Evolutionary conservation across 2,329 filamentous ascomycete genomes (phyloP).

Genomic region (Fusarium luffae): DNA sequence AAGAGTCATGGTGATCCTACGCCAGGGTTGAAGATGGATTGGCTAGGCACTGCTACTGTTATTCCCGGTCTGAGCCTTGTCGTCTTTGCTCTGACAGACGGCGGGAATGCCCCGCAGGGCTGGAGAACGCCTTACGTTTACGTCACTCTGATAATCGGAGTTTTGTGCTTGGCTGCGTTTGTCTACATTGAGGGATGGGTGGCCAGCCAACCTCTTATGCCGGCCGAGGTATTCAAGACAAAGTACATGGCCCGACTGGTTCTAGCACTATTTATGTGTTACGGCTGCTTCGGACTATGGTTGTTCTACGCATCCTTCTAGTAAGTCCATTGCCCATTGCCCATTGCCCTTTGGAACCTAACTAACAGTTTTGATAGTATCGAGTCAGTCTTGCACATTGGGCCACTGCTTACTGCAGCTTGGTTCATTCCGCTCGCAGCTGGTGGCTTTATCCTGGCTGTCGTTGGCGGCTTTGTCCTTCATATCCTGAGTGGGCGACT

Average conservation of each 20-base stretch:
- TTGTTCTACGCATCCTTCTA: constrained; percentile 77
- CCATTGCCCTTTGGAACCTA: no score
- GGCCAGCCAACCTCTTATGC: constrained; percentile 74
- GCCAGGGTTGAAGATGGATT: constrained; percentile 69
- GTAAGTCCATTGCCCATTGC: constrained; percentile 50
- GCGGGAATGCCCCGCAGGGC: constrained; percentile 72
- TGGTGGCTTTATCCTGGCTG: constrained; percentile 74
- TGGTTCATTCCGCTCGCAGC: constrained; percentile 76
- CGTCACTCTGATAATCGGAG: constrained; percentile 71
- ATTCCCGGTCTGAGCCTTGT: constrained; percentile 74
- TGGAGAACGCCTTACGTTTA: constrained; percentile 82
- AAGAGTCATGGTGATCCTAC: constrained; percentile 45
- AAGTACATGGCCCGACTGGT: constrained; percentile 75
- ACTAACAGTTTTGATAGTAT: constrained; percentile 56
- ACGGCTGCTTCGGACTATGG: constrained; percentile 75
- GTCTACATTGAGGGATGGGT: constrained; percentile 80
- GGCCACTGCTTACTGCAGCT: constrained; percentile 71
- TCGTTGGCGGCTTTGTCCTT: constrained; percentile 72
- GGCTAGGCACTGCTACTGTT: constrained; percentile 69
- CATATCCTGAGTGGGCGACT: constrained; percentile 72
- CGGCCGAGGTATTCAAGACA: constrained; percentile 74
- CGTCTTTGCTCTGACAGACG: constrained; percentile 80
- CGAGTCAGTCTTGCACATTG: constrained; percentile 67
- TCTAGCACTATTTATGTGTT: constrained; percentile 71
- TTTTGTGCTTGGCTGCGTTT: constrained; percentile 67